These are phyloP conservation scores for Eucalyptus regnans DNA, from an alignment of 345 rosid genomes.

Conservation along the genomic window DNA sequence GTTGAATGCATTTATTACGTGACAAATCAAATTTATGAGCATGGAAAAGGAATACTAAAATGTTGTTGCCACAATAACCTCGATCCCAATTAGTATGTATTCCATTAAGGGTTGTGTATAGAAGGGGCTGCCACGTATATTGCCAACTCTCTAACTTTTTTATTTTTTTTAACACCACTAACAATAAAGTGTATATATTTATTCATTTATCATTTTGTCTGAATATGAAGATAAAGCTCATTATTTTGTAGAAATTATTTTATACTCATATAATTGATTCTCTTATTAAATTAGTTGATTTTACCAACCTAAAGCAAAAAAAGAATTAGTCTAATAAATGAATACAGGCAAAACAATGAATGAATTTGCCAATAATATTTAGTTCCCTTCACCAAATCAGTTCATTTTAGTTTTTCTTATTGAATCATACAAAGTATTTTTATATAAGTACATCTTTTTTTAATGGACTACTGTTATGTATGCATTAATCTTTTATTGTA, in stretches of 20 bases:
- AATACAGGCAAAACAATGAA: not conserved
- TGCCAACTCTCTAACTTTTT: not conserved
- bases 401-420: not conserved
- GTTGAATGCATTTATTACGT: not conserved
- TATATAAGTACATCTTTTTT: not conserved
- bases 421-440: not conserved
- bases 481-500: not conserved
- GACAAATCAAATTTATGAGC: not conserved
- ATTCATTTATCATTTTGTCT: not conserved
- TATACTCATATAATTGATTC: not conserved
- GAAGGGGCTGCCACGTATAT: not conserved
- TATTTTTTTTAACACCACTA: not conserved
- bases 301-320: not conserved
- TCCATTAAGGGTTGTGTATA: not conserved
- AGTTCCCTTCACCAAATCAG: not conserved
- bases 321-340: not conserved
- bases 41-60: not conserved
- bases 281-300: not conserved
- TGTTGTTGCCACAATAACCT: not conserved
- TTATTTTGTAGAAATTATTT: not conserved
- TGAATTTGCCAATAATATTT: not conserved
- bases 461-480: not conserved
- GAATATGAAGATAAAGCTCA: not conserved
- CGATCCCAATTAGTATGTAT: not conserved
- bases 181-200: not conserved